Conservation (phyloP, 2,329 filamentous ascomycete species). For the Calycina herbarum region DNA sequence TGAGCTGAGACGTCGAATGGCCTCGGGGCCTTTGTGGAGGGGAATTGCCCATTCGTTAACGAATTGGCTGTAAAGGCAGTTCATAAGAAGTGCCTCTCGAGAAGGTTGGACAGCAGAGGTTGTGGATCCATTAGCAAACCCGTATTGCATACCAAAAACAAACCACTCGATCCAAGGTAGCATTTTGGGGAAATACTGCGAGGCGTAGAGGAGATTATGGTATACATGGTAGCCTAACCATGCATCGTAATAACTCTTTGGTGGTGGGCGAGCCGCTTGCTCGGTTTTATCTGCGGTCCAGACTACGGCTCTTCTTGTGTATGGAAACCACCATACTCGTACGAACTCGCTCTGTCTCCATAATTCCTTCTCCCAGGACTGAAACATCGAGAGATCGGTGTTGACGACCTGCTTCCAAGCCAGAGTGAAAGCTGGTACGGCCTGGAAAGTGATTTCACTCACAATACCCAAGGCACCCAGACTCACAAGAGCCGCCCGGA, state of each 20-base stretch:
- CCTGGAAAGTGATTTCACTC: conserved; percentile 81
- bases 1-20: conserved; percentile 75
- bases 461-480: conserved; percentile 90
- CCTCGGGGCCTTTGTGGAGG: conserved; percentile 81
- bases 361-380: conserved; percentile 69
- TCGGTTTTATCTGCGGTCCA: conserved; percentile 85
- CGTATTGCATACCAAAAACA: conserved; percentile 96
- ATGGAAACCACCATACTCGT: conserved; percentile 96
- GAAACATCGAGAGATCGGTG: conserved; percentile 66
- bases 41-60: conserved; percentile 98
- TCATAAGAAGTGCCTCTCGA: conserved; percentile 82
- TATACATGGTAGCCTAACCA: conserved; percentile 84
- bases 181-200: conserved; percentile 74
- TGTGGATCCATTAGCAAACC: conserved; percentile 70
- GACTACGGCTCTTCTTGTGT: conserved; percentile 81
- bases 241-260: conserved; percentile 75
- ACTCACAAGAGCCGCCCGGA: conserved; percentile 82
- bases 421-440: conserved; percentile 79
- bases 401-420: conserved; percentile 82
- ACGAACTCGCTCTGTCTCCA: conserved; percentile 90
- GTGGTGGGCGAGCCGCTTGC: conserved; percentile 57
- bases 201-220: conserved; percentile 82
- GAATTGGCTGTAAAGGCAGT: conserved; percentile 97
- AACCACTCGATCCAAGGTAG: conserved; percentile 93
- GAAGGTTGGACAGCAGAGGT: conserved; percentile 79